Base-by-base conservation (phyloP, 139 green algal genomes). In the Chlorella vulgaris region DNA sequence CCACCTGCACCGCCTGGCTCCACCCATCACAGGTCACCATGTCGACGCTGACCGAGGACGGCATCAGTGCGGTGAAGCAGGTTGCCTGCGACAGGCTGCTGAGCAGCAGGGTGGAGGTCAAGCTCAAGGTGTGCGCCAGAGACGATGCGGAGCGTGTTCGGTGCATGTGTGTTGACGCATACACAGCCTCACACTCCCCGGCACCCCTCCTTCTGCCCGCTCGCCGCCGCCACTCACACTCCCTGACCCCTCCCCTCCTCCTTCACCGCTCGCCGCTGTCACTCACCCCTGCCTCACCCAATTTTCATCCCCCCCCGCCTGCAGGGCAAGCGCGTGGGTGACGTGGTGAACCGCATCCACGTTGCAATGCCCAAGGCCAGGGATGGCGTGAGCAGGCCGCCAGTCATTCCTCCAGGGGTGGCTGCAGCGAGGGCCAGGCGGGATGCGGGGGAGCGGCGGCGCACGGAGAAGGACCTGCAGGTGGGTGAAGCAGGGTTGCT, bases 311-410 rank as follows among this genome's bases (percentile, higher is more conserved):
- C n/a, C n/a, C n/a, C n/a, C n/a, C n/a, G n/a, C n/a, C 26, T 75
- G 53, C 80, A 90, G 71, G 90, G 92, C 60, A 97, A 97, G 89
- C 91, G 95, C 62, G 91, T 96, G 50, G 69, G 63, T 1, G 94
- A 98, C 50, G 91, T 98, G 61, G 81, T 94, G 21, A 98, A 98
- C 87, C 90, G 95, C 40, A 94, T 99, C 75, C 96, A 99, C 86
- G 95, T 99, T 31, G 96, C 96, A 4, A 68, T 93, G 87, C 96
- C 96, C 35, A 90, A 91, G 75, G 69, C 83, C 13, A 73, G 93
- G 33, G 91, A 93, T 50, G 61, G 61, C n/a, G 76, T 8, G 67
- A 92, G 84, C 96, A 96, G 33, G 88, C 90, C 95, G 33, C 92
- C 96, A 18, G 87, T 94, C 81, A 98, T 98, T 78, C 96, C 96